Evolutionary conservation across 768 basidiomycete genomes (phyloP).

Genomic region (Ephemerocybe angulata): DNA sequence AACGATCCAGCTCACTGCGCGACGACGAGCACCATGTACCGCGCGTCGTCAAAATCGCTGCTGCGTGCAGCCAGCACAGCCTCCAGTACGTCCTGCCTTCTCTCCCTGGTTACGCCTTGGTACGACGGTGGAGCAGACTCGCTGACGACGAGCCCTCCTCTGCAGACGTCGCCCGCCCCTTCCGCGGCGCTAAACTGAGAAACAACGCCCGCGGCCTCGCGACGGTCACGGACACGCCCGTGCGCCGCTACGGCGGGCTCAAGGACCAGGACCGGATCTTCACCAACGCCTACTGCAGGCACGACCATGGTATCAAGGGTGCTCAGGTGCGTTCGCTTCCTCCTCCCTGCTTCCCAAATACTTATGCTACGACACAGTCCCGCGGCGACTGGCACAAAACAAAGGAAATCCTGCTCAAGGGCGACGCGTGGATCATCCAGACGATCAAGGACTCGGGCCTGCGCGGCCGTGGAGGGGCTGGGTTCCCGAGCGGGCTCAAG

Average conservation of each 20-base stretch:
- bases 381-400: conserved; percentile 98
- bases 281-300: conserved; percentile 82
- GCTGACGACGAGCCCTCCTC: conserved; percentile 2
- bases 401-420: conserved; percentile 93
- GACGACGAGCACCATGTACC: conserved; percentile 35
- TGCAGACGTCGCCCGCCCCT: conserved; percentile 26
- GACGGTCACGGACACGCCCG: conserved; percentile 80
- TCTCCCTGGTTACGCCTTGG: background rate
- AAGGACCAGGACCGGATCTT: conserved; percentile 95
- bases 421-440: conserved; percentile 96
- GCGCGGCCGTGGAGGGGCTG: conserved; percentile 93
- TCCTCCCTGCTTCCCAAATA: background rate
- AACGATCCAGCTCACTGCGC: conserved; percentile 22
- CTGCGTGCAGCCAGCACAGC: conserved; percentile 26
- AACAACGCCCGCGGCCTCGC: conserved; percentile 49
- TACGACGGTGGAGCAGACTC: no score
- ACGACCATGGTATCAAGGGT: conserved; percentile 92
- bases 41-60: conserved; percentile 31
- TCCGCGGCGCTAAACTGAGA: conserved; percentile 34
- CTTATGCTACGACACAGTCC: conserved; percentile 45
- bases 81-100: conserved; percentile 22
- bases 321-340: conserved; percentile 58
- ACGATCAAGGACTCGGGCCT: conserved; percentile 94
- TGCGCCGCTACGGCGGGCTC: conserved; percentile 87
- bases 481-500: conserved; percentile 94